Percentiles rank a stretch among this genome's conserved stretches.
Conservation (phyloP, 2,329 filamentous ascomycete genomes). For the Paramyrothecium sp. region DNA sequence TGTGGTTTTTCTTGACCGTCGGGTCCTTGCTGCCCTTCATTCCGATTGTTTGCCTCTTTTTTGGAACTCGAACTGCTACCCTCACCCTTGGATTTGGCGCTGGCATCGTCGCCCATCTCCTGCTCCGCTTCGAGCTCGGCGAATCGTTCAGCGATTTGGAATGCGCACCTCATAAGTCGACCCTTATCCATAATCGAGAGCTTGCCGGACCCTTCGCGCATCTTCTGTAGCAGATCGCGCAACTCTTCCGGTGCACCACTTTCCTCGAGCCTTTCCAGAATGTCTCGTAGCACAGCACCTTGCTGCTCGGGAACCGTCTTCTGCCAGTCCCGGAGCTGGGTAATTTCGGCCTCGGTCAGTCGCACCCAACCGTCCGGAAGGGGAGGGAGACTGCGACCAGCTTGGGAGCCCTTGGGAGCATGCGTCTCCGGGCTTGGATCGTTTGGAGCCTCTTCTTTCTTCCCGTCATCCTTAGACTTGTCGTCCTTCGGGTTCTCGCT, state of each 20-base stretch:
- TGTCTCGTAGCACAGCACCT: conserved; percentile 54
- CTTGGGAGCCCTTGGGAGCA: background rate
- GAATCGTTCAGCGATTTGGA: conserved; percentile 33
- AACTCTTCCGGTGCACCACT: conserved; percentile 71
- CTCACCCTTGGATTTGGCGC: background rate
- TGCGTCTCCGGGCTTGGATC: background rate
- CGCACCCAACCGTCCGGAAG: conserved; percentile 47
- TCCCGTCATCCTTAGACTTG: conserved; percentile 15
- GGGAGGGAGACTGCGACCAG: conserved; percentile 25
- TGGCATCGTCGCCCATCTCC: background rate
- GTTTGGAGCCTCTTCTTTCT: conserved; percentile 7
- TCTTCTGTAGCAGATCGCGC: conserved; percentile 53
- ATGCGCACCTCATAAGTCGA: conserved; percentile 32
- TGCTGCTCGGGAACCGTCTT: conserved; percentile 64
- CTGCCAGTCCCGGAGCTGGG: conserved; percentile 58
- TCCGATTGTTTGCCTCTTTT: background rate
- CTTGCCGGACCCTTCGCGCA: conserved; percentile 57
- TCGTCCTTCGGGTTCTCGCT: conserved; percentile 14
- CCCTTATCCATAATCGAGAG: conserved; percentile 36
- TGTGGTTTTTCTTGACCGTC: background rate
- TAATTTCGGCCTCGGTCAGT: conserved; percentile 42
- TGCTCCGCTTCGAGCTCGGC: conserved; percentile 24
- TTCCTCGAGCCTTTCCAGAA: conserved; percentile 61
- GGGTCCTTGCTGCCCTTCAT: conserved; percentile 4
- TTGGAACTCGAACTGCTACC: background rate